phyloP scores from a whole-genome alignment of 768 basidiomycete genomes.

The Suillus brevipes region DNA sequence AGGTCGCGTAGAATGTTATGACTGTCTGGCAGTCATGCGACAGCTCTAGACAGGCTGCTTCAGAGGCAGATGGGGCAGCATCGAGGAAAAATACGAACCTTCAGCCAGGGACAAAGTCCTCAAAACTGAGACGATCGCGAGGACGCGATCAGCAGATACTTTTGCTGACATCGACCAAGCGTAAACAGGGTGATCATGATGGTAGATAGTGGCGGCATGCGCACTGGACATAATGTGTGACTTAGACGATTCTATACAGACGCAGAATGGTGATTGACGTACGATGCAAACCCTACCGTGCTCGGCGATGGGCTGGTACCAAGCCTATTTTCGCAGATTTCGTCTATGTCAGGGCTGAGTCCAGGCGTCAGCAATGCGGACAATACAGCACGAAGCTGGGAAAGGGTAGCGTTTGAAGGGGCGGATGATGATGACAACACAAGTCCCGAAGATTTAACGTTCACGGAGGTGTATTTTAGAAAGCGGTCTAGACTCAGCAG shows the following conservation, averaged over 20 bases:
- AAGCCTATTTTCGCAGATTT: conserved; percentile 60
- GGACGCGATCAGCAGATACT: conserved; percentile 67
- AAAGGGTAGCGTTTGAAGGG: conserved; percentile 43
- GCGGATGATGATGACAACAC: conserved; percentile 37
- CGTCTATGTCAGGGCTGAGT: conserved; percentile 68
- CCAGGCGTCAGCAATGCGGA: conserved; percentile 69
- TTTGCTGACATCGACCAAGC: conserved; percentile 75
- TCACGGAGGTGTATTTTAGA: conserved; percentile 46
- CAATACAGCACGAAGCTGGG: conserved; percentile 58
- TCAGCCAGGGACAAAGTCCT: conserved; percentile 74
- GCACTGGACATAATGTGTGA: conserved; percentile 9
- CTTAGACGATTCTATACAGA: background rate
- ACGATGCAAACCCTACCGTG: conserved; percentile 54
- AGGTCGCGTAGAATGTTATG: conserved; percentile 78
- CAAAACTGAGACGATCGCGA: conserved; percentile 67
- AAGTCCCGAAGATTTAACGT: conserved; percentile 54
- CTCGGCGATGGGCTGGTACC: conserved; percentile 42
- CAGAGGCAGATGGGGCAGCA: background rate
- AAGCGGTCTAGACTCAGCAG: conserved; percentile 53
- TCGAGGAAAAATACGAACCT: conserved; percentile 40
- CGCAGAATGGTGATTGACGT: conserved; percentile 14
- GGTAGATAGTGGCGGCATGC: conserved; percentile 44
- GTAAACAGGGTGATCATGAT: conserved; percentile 36
- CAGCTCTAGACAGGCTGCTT: conserved; percentile 46
- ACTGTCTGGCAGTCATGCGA: conserved; percentile 70